phyloP scores from a whole-genome alignment of 306 rosid genomes.

The Dalbergia cultrata region DNA sequence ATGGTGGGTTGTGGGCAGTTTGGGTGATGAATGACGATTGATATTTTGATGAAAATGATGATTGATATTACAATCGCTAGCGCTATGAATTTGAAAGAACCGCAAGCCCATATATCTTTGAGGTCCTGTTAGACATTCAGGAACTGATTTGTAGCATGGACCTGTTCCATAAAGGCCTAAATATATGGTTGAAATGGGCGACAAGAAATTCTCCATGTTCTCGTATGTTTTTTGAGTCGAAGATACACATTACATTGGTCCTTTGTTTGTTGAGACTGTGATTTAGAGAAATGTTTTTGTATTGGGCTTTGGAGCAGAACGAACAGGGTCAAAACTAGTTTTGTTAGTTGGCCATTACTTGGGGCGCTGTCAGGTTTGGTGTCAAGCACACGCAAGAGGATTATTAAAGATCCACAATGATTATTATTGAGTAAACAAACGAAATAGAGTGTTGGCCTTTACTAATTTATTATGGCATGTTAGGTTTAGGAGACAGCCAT shows the following conservation, averaged over 20 bases:
- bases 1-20: no score
- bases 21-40: neutral
- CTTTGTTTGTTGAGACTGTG: no score
- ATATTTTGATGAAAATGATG: no score
- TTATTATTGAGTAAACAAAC: slow-evolving; percentile 28
- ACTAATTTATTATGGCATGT: neutral
- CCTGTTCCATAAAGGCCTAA: neutral
- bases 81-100: neutral
- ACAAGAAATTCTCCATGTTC: neutral
- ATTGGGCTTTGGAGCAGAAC: neutral
- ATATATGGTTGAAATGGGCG: neutral
- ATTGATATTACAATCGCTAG: neutral
- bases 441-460: neutral
- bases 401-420: neutral
- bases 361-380: neutral
- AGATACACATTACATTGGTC: no score
- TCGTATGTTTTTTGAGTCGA: no score
- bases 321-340: no score
- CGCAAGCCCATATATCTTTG: neutral
- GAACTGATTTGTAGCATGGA: neutral
- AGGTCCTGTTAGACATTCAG: neutral
- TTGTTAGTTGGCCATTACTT: neutral
- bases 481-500: slow-evolving; percentile 1
- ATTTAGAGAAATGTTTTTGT: no score
- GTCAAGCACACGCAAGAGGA: neutral